Percentiles rank a stretch among this genome's conserved stretches.
phyloP scores from a whole-genome alignment of 768 basidiomycete genomes.

The Candolleomyces aberdarensis region DNA sequence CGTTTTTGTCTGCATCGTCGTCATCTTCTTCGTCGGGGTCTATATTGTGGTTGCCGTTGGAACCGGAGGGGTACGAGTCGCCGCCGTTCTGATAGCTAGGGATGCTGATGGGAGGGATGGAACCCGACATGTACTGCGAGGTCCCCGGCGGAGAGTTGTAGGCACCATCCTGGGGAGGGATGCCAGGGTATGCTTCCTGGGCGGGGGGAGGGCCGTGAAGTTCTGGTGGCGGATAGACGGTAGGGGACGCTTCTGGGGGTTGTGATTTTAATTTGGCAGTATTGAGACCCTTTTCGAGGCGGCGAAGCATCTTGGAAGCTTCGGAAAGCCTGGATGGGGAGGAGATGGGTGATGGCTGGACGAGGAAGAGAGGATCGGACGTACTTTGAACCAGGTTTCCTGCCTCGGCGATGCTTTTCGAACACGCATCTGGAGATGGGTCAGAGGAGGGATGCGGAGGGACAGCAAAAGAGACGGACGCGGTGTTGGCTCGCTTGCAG shows the following conservation, averaged over 20 bases:
- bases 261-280: conserved; percentile 73
- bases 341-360: conserved; percentile 12
- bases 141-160: conserved; percentile 26
- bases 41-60: conserved; percentile 37
- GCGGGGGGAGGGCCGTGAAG: conserved; percentile 19
- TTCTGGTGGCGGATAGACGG: conserved; percentile 33
- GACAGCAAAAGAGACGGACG: conserved; percentile 42
- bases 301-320: conserved; percentile 85
- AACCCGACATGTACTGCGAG: conserved; percentile 15
- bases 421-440: conserved; percentile 63
- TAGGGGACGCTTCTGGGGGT: conserved; percentile 29
- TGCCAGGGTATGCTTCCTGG: conserved; percentile 8
- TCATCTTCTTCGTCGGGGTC: conserved; percentile 69
- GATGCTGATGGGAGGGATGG: conserved; percentile 18
- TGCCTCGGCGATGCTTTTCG: conserved; percentile 85
- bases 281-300: conserved; percentile 80
- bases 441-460: conserved; percentile 10
- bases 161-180: conserved; percentile 24
- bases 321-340: conserved; percentile 63
- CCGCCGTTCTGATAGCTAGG: conserved; percentile 26
- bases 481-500: conserved; percentile 75
- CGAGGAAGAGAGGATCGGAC: conserved; percentile 9
- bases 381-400: conserved; percentile 90
- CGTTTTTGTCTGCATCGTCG: conserved; percentile 55
- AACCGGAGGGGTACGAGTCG: conserved; percentile 7